Percentiles rank a stretch among this genome's conserved stretches.
Evolutionary conservation across 2,329 filamentous ascomycete genomes (phyloP).

Genomic region (Aquanectria penicillioides): DNA sequence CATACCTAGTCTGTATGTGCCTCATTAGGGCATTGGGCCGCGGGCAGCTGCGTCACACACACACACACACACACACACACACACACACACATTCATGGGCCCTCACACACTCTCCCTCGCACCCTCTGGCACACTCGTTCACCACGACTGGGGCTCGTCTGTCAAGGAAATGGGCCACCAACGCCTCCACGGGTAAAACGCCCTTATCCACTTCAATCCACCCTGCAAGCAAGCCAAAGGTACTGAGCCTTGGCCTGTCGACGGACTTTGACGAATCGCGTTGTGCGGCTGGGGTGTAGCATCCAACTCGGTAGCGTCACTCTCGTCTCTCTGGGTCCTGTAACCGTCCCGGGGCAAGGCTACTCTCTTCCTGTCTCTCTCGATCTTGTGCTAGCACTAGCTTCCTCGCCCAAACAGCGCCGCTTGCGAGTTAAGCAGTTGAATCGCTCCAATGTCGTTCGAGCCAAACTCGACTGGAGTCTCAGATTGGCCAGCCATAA

Average conservation of each 20-base stretch:
- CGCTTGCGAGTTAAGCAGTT: conserved; percentile 25
- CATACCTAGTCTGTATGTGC: conserved; percentile 23
- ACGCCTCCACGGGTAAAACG: conserved; percentile 33
- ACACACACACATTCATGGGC: conserved; percentile 38
- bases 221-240: conserved; percentile 35
- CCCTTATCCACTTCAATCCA: conserved; percentile 35
- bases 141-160: conserved; percentile 27
- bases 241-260: conserved; percentile 33
- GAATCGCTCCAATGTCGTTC: conserved; percentile 26
- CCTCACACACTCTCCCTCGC: conserved; percentile 24
- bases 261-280: conserved; percentile 30
- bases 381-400: conserved; percentile 28
- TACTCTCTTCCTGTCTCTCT: conserved; percentile 26
- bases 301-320: conserved; percentile 33
- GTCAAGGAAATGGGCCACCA: conserved; percentile 28
- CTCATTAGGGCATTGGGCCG: conserved; percentile 41
- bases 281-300: conserved; percentile 27
- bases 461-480: conserved; percentile 33
- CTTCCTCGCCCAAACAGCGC: conserved; percentile 24
- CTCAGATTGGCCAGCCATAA: conserved; percentile 26
- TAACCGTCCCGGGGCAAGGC: conserved; percentile 30
- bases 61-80: conserved; percentile 24
- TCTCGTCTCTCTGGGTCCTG: conserved; percentile 20
- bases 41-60: conserved; percentile 38
- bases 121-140: conserved; percentile 21